Percentiles rank a stretch among this genome's conserved stretches.
Conservation (phyloP, 1,284 basidiomycete genomes). For the Exobasidium rhododendri region DNA sequence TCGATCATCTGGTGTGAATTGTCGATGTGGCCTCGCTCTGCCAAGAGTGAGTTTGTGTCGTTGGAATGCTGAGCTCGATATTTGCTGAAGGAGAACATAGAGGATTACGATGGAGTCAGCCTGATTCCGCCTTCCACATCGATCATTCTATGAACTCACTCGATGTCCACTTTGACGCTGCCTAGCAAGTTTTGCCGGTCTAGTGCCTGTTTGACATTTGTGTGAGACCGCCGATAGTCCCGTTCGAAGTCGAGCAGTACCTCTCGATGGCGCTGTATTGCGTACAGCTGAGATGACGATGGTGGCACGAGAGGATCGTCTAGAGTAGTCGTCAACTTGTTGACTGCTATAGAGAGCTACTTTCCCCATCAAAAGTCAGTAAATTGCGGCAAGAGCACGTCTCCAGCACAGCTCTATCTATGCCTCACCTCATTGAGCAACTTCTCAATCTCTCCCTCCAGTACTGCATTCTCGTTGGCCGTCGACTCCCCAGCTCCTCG, state of each 20-base stretch:
- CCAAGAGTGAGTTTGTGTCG: slow-evolving; percentile 78
- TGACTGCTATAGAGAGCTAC: slow-evolving; percentile 31
- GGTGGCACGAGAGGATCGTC: slow-evolving; percentile 71
- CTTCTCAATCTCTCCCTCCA: slow-evolving; percentile 78
- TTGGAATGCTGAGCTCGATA: slow-evolving; percentile 73
- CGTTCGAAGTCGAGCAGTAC: slow-evolving; percentile 81
- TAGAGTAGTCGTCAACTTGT: slow-evolving; percentile 65
- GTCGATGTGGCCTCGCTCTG: slow-evolving; percentile 84
- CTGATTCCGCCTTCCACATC: not conserved
- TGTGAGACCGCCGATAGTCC: slow-evolving; percentile 59
- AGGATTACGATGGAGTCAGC: not conserved
- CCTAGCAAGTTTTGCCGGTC: slow-evolving; percentile 81
- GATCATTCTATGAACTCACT: slow-evolving; percentile 61
- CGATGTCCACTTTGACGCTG: slow-evolving; percentile 92
- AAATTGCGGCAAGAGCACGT: slow-evolving; percentile 14
- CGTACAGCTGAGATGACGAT: slow-evolving; percentile 78
- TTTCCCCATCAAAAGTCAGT: slow-evolving; percentile 17
- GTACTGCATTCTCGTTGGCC: slow-evolving; percentile 41
- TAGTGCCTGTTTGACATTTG: slow-evolving; percentile 68
- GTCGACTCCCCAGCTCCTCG: not conserved
- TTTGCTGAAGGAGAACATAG: slow-evolving; percentile 50
- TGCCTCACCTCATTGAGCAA: slow-evolving; percentile 74
- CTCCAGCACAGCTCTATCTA: slow-evolving; percentile 20
- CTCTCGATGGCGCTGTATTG: slow-evolving; percentile 84
- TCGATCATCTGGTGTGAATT: slow-evolving; percentile 92